Evolutionary conservation across 1,284 basidiomycete species (phyloP), one percentile per base, ranked within the genome.

Genomic region (Trametes versicolor): DNA sequence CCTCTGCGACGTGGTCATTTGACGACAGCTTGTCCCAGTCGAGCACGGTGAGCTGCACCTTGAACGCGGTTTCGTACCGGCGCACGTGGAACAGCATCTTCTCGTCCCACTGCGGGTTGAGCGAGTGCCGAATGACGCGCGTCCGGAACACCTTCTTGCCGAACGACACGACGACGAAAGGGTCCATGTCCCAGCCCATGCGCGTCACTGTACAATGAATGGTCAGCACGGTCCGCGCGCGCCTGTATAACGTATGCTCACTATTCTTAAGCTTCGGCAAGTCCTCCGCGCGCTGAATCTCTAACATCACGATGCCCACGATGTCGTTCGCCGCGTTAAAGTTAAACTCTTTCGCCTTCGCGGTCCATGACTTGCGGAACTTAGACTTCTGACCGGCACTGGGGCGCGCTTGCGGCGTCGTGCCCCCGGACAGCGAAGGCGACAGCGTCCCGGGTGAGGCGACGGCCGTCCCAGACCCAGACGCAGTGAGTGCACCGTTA

Each of bases 121-220:
- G 87, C 15, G 90, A 92, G 76, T 97, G 95, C 12, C 95, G 87
- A 66, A 96, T 92, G 32, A 96, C 91, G 51, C 95, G 90, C 0
- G 96, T 98, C 4, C 97, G 87, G 81, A 98, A 99, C 12, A 99
- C 94, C 78, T 98, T 98, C 80, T 97, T 97, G 41, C 96, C 94
- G 71, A 99, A 99, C 2, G 95, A 96, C 69, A 97, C 88, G 69
- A 99, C 96, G 17, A 96, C 93, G 73, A 98, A 99, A 0, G 96
- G 96, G 73, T 99, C 96, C 96, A 99, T 99, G 75, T 99, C 97
- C 87, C 91, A 96, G 0, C 93, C 93, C 0, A 87, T 93, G 2
- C 92, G 86, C 2, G 90, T 94, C 86, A 94, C 92, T 93, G 66
- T 2, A 41, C 6, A 17, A 15, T 19, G n/a, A n/a, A 2, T n/a